Evolutionary conservation across 768 basidiomycete species (phyloP).

Genomic region (Megacollybia marginata): DNA sequence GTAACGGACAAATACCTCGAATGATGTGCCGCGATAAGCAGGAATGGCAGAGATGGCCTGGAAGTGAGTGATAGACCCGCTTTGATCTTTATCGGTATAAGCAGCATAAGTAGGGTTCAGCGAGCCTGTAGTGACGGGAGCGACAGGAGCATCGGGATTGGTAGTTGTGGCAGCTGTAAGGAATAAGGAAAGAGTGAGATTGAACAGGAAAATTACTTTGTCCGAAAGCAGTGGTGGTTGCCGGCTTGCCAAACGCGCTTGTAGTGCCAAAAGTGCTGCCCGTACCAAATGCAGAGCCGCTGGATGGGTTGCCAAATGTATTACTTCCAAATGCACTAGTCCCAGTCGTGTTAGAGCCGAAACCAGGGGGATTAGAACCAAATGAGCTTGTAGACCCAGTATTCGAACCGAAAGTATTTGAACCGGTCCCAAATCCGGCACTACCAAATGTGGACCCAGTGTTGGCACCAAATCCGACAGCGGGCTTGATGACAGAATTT

Average conservation of each 20-base stretch:
- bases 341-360: conserved; percentile 3
- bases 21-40: conserved; percentile 67
- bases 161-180: conserved; percentile 8
- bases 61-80: conserved; percentile 49
- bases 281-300: conserved; percentile 27
- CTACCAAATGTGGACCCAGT: background rate
- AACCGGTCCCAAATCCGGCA: background rate
- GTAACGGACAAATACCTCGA: conserved; percentile 43
- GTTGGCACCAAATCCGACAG: background rate
- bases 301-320: conserved; percentile 30
- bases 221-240: conserved; percentile 7
- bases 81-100: conserved; percentile 60
- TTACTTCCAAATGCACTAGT: conserved; percentile 37
- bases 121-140: conserved; percentile 64
- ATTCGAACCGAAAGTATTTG: background rate
- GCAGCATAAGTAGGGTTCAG: conserved; percentile 55
- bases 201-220: background rate
- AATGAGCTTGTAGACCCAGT: background rate
- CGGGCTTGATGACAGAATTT: background rate
- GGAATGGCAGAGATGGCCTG: conserved; percentile 81
- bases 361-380: background rate
- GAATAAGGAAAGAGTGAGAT: background rate
- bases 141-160: conserved; percentile 25
- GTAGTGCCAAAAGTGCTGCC: conserved; percentile 29
- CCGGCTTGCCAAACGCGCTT: conserved; percentile 36